Base-by-base conservation (phyloP, 371 early-diverging fungal species). In the Scutellospora calospora region DNA sequence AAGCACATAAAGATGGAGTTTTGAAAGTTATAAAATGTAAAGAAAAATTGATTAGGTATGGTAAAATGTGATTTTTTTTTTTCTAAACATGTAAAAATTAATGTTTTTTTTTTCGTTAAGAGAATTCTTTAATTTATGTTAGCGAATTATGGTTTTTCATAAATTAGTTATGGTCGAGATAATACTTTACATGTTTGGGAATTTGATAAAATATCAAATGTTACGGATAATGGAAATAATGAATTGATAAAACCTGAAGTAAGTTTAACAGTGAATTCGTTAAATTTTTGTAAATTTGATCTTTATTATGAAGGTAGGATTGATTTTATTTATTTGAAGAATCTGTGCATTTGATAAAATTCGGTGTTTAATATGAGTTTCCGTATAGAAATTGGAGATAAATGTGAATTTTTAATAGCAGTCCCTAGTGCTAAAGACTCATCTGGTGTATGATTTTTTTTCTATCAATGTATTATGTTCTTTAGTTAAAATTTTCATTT, bases 111-210 rank as follows among this genome's bases (percentile, higher is more conserved):
- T 63, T 0, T 16, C 11, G 20, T 65, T 33, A 63, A 33, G 16
- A 4, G 9, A 2, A 33, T 66, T 20, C 22, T 68, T 68, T 41
- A 25, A 35, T 45, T 63, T 25, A 8, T 22, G 3, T n/a, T 35
- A 14, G 22, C 3, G 8, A 57, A 57, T 57, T 8, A 57, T 57
- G 20, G 8, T 25, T 22, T 57, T 22, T 55, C 5, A 57, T 57
- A 11, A 57, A 22, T 52, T 79, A 89, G 89, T 75, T 88, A 89
- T 54, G 88, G 89, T 6, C 81, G 89, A 83, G 89, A 89, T 81
- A 85, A 87, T 79, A 75, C 54, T 54, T 85, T 89, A 29, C 82
- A 88, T 80, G 76, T 87, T 18, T 89, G 89, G 89, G 72, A 86
- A 38, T 29, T 55, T 59, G 25, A 38, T 25, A 22, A 29, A 22